Percentiles rank a stretch among this genome's conserved stretches.
Conservation (phyloP, 768 basidiomycete species). For the Phylloporus rhodoxanthus region DNA sequence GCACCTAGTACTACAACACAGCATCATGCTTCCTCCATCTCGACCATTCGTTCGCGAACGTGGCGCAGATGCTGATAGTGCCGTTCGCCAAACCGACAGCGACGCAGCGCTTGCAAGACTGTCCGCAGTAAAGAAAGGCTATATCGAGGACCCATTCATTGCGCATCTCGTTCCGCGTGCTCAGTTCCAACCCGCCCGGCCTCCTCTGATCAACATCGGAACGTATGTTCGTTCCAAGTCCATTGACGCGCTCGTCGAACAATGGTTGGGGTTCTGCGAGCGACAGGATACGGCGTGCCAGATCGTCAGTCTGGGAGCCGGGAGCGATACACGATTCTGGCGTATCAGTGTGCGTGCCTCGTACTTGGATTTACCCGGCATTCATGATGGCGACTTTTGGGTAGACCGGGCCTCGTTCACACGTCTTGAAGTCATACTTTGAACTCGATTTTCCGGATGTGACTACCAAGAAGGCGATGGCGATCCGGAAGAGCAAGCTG, state of each 20-base stretch:
- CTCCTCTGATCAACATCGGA: conserved; percentile 93
- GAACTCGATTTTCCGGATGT: conserved; percentile 91
- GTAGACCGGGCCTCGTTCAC: conserved; percentile 54
- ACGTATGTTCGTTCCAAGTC: conserved; percentile 81
- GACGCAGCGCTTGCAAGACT: conserved; percentile 81
- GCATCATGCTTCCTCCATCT: conserved; percentile 11
- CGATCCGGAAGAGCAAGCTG: conserved; percentile 61
- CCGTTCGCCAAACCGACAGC: conserved; percentile 72
- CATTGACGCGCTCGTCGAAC: conserved; percentile 68
- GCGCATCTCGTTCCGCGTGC: conserved; percentile 60
- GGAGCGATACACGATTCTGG: conserved; percentile 96
- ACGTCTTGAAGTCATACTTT: conserved; percentile 55
- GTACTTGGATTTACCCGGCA: neutral
- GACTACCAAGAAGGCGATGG: conserved; percentile 77
- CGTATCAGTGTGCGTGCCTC: conserved; percentile 62
- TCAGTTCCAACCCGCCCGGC: conserved; percentile 51
- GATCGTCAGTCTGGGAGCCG: conserved; percentile 91
- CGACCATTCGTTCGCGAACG: conserved; percentile 13
- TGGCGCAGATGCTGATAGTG: conserved; percentile 45
- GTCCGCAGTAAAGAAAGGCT: conserved; percentile 79
- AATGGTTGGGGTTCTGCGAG: conserved; percentile 50
- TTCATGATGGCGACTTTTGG: neutral
- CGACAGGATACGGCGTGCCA: conserved; percentile 53
- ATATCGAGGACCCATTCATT: conserved; percentile 74
- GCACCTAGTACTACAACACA: too few species aligned